Conservation (phyloP, 345 rosid genomes). For the Citrus sinensis region DVS_A1.0 CM039163.1:11284001-11284500, state of each 20-base stretch:
- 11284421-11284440: not conserved
- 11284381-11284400: slow-evolving; percentile 92
- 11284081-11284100: slow-evolving; percentile 76
- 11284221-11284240: slow-evolving; percentile 75
- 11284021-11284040: slow-evolving; percentile 88
- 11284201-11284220: slow-evolving; percentile 93
- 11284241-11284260: slow-evolving; percentile 85
- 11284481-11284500: not conserved
- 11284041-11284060: slow-evolving; percentile 74
- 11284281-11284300: slow-evolving; percentile 70
- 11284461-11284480: not conserved
- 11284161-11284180: not conserved
- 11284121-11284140: slow-evolving; percentile 28
- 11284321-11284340: slow-evolving; percentile 87
- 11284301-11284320: slow-evolving; percentile 82
- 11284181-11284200: slow-evolving; percentile 19
- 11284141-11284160: not conserved
- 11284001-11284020: slow-evolving; percentile 94
- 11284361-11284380: slow-evolving; percentile 95
- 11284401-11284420: slow-evolving; percentile 43
- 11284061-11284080: slow-evolving; percentile 69
- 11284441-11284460: not conserved
- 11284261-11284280: slow-evolving; percentile 82
- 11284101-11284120: slow-evolving; percentile 98
- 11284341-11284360: slow-evolving; percentile 70